Base-by-base conservation (phyloP, 768 basidiomycete species). In the Cyclocybe aegerita region DNA sequence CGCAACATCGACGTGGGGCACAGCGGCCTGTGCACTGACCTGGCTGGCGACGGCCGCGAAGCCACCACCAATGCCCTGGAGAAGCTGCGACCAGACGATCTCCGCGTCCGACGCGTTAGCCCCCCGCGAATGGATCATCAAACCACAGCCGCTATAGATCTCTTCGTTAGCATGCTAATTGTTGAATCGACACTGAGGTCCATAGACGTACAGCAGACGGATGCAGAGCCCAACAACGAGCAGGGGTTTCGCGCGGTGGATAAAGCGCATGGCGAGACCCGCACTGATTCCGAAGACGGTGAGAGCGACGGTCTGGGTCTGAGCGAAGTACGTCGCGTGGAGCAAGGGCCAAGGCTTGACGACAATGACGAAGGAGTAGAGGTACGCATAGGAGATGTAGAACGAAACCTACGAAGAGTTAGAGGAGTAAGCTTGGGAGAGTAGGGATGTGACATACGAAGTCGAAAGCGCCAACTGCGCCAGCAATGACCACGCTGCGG, bases 41-140 rank as follows among this genome's bases (percentile, higher is more conserved):
- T 82, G 82, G 1, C 74, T 64, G 4, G 79, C 62, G 37, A 82
- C 69, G 7, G 78, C 77, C 3, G 86, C 85, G 49, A 90, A 74
- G 11, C 87, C 88, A 10, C 88, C 88, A 12, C 88, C 88, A 7
- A 84, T 68, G 41, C 88, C 88, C 67, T 89, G 88, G 11, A 91
- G 71, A 43, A 89, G 65, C 57, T 91, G 88, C 15, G 78, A 81
- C 67, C 79, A 73, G 4, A 89, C 82, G 29, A 89, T 72, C 54
- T 81, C 79, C 1, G 72, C 74, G 32, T 76, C 72, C 31, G 73
- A 78, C 0, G 73, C 79, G 33, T 80, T 69, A 2, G 84, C 79
- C 10, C 86, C 86, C 12, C 83, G 78, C 4, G 86, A 83, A 58
- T 80, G 79, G 53, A 90, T 79, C 87, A 88, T 89, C 17, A 87